Percentiles rank a stretch among this genome's conserved stretches.
phyloP scores from a whole-genome alignment of 495 filamentous ascomycete species.

The Penicillium canescens region DNA sequence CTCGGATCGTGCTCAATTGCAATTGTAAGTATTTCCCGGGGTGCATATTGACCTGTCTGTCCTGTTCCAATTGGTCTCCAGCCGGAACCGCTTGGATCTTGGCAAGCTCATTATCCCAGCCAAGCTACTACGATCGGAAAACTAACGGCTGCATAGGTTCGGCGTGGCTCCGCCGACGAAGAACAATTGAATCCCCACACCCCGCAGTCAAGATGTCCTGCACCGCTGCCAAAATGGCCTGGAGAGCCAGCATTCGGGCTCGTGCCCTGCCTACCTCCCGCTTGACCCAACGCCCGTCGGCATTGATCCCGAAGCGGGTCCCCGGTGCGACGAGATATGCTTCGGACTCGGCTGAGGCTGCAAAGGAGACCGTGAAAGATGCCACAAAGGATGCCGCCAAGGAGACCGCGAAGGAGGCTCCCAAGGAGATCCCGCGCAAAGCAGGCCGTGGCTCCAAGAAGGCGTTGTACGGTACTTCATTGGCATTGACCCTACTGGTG shows the following conservation, averaged over 20 bases:
- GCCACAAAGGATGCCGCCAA: slow-evolving; percentile 12
- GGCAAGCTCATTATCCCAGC: not conserved
- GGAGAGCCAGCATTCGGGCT: slow-evolving; percentile 29
- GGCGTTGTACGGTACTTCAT: slow-evolving; percentile 54
- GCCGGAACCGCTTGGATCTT: not conserved
- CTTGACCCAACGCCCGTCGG: slow-evolving; percentile 25
- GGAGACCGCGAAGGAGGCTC: slow-evolving; percentile 22
- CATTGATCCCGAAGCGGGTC: slow-evolving; percentile 14
- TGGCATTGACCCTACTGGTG: slow-evolving; percentile 50
- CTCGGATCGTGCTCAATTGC: slow-evolving; percentile 9
- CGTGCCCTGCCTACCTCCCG: slow-evolving; percentile 28
- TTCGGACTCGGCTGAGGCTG: slow-evolving; percentile 27
- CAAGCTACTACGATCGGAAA: slow-evolving; percentile 8
- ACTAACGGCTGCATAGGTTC: slow-evolving; percentile 16
- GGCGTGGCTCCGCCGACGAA: slow-evolving; percentile 17
- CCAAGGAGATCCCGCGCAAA: slow-evolving; percentile 37
- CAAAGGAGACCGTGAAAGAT: slow-evolving; percentile 10
- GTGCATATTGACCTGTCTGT: not conserved
- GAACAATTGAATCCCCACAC: slow-evolving; percentile 16
- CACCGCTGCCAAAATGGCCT: slow-evolving; percentile 27
- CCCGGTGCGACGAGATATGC: slow-evolving; percentile 28
- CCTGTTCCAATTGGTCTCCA: not conserved
- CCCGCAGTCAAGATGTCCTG: slow-evolving; percentile 24
- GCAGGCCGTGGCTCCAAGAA: slow-evolving; percentile 39
- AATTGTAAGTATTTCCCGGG: not conserved